Evolutionary conservation across 208 protist species (phyloP).

Genomic region (Crithidia expoeki): DNA sequence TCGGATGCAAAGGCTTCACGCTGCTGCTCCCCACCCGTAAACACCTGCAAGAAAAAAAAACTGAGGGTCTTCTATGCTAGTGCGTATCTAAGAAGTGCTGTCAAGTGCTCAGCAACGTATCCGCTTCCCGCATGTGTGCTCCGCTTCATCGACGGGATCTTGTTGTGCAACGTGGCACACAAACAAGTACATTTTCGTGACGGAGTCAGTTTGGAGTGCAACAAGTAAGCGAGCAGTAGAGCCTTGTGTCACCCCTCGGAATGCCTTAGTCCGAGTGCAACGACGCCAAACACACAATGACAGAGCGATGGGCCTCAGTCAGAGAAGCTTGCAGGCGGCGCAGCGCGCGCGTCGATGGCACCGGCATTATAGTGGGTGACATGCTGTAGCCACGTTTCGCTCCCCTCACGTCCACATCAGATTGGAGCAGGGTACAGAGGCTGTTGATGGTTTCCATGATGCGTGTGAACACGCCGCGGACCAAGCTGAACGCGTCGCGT

Average conservation of each 20-base stretch:
- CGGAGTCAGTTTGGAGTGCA: too few relatives aligned
- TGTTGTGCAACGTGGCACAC: too few relatives aligned
- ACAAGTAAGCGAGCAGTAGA: too few relatives aligned
- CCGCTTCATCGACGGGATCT: too few relatives aligned
- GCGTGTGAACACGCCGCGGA: slow-evolving; percentile 8
- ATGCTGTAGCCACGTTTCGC: slow-evolving; percentile 1
- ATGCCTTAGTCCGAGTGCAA: slow-evolving; percentile 8
- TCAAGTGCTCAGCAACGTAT: too few relatives aligned
- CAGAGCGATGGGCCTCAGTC: slow-evolving; percentile 13
- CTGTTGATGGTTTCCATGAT: slow-evolving; percentile 10
- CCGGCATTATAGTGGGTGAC: slow-evolving; percentile 11
- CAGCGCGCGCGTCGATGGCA: slow-evolving; percentile 31
- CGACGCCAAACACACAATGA: slow-evolving; percentile 13
- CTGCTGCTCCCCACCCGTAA: too few relatives aligned
- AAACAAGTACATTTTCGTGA: too few relatives aligned
- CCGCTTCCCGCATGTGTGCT: too few relatives aligned
- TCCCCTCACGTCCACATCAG: slow-evolving; percentile 13
- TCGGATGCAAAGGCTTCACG: too few relatives aligned
- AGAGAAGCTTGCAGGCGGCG: slow-evolving; percentile 33
- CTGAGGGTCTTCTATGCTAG: too few relatives aligned
- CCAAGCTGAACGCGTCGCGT: slow-evolving; percentile 11
- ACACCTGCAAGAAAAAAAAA: too few relatives aligned
- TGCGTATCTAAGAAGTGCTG: too few relatives aligned
- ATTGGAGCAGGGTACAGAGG: slow-evolving; percentile 25
- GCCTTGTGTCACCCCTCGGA: not conserved